Base-by-base conservation (phyloP, 169 alveolate species). In the Sarcocystis neurona region DNA sequence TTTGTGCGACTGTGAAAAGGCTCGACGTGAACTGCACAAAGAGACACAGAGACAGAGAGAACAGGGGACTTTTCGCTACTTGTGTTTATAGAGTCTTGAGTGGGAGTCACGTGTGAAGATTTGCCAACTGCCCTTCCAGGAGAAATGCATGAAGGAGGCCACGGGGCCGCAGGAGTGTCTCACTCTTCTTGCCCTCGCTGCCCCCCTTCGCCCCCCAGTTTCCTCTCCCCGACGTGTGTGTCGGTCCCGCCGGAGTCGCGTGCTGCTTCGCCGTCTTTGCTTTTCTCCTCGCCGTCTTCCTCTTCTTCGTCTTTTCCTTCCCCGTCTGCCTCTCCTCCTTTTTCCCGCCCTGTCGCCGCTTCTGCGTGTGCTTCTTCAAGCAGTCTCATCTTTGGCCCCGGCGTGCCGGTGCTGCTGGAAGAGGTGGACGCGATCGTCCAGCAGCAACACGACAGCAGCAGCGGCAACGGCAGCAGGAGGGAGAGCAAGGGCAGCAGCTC, bases 321-420 rank as follows among this genome's bases (percentile, higher is more conserved):
- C 32, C 32, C 32, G 39, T 43, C 56, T 32, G 8, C 34, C 1
- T 39, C 82, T 39, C 34, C 53, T 15, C 56, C 23, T 6, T 18
- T 8, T 32, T 72, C 27, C 4, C 32, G 37, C n/a, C 23, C 47
- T 3, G 44, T 70, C 46, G 6, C 37, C 27, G 23, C 47, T 39
- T 27, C 47, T 27, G 43, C 2, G 32, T 32, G 43, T 39, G 12
- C 66, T 12, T 53, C 66, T 53, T 23, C 23, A 15, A 53, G 30
- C 23, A 15, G 12, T 23, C 12, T 4, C 47, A 68, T 68, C 50
- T 68, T 10, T 32, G 15, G 56, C 34, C 82, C 82, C 34, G 39
- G 82, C 12, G 47, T 72, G 6, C 82, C 82, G 3, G 82, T 72
- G 27, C 82, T 72, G 34, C 82, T 72, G 1, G 82, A 72, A 18